Evolutionary conservation across 331 rosid species (phyloP).

Genomic region (Quercus phellos): DNA sequence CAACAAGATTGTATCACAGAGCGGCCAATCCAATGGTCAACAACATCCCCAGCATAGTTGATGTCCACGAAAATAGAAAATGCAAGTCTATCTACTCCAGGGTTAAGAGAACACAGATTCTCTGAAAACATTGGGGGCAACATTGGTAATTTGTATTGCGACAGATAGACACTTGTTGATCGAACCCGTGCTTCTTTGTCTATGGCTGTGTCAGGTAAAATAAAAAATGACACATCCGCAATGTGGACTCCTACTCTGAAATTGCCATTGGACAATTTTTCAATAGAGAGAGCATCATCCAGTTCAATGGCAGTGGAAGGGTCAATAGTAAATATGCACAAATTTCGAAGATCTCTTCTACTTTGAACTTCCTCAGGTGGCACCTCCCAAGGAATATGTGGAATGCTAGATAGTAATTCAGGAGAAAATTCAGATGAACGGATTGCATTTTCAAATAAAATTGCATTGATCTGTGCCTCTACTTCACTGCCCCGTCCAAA

Average conservation of each 20-base stretch:
- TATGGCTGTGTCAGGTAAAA: slow-evolving; percentile 59
- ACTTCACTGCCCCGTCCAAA: slow-evolving; percentile 63
- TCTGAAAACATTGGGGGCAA: slow-evolving; percentile 69
- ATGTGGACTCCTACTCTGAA: slow-evolving; percentile 87
- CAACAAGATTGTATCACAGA: slow-evolving; percentile 78
- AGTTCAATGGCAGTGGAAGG: slow-evolving; percentile 77
- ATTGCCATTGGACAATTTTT: slow-evolving; percentile 57
- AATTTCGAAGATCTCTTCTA: slow-evolving; percentile 67
- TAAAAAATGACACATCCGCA: slow-evolving; percentile 87
- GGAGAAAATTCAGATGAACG: slow-evolving; percentile 50
- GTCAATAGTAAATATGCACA: slow-evolving; percentile 79
- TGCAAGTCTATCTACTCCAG: slow-evolving; percentile 83
- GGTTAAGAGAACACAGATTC: slow-evolving; percentile 67
- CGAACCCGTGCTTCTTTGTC: slow-evolving; percentile 66
- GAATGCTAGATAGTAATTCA: slow-evolving; percentile 52
- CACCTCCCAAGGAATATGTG: slow-evolving; percentile 63
- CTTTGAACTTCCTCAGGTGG: slow-evolving; percentile 49
- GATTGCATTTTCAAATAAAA: slow-evolving; percentile 67
- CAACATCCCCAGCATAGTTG: slow-evolving; percentile 51
- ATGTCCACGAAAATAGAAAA: slow-evolving; percentile 73
- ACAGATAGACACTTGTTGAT: slow-evolving; percentile 76
- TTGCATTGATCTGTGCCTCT: slow-evolving; percentile 64
- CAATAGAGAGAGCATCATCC: slow-evolving; percentile 85
- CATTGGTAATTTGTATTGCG: slow-evolving; percentile 61
- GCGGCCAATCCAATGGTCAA: slow-evolving; percentile 73